Percentiles rank a stretch among this genome's conserved stretches.
Evolutionary conservation across 2,329 filamentous ascomycete genomes (phyloP).

Genomic region (Fusarium haematococcum): DNA sequence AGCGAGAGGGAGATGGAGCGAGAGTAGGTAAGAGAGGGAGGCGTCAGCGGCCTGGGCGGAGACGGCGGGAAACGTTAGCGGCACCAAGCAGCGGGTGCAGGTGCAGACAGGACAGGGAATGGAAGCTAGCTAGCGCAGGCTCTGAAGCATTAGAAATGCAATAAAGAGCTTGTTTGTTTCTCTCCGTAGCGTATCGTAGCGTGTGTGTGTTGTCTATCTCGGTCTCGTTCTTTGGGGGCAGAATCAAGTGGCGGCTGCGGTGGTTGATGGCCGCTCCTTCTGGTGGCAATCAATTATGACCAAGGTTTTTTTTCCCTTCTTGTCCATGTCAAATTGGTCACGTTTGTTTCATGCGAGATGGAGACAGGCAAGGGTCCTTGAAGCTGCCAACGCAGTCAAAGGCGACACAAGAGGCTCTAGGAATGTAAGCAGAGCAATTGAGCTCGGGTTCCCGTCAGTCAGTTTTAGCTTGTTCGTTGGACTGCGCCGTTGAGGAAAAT

Average conservation of each 20-base stretch:
- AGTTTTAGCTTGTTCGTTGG: not conserved
- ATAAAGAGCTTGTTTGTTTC: not conserved
- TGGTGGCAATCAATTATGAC: constrained; percentile 1
- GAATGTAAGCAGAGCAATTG: not conserved
- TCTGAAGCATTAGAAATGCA: not conserved
- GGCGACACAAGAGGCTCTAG: not conserved
- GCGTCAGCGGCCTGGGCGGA: not conserved
- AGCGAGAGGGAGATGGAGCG: not conserved
- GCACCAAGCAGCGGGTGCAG: not conserved
- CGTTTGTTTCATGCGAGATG: constrained; percentile 26
- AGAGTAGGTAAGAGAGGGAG: not conserved
- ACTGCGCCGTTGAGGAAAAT: constrained; percentile 2
- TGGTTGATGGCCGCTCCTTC: constrained; percentile 23
- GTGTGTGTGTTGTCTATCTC: not conserved
- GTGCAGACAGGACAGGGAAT: not conserved
- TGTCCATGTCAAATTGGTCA: constrained; percentile 8
- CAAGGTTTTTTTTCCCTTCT: not conserved
- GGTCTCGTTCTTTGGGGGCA: not conserved
- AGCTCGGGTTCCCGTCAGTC: not conserved
- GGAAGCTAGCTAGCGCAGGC: not conserved
- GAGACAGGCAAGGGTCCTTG: constrained; percentile 24
- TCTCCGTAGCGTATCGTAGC: not conserved
- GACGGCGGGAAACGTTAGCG: constrained; percentile 1
- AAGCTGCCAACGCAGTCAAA: constrained; percentile 3
- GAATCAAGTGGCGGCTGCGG: constrained; percentile 21